Conservation (phyloP, 169 alveolate genomes). For the Theileria annulata region DNA sequence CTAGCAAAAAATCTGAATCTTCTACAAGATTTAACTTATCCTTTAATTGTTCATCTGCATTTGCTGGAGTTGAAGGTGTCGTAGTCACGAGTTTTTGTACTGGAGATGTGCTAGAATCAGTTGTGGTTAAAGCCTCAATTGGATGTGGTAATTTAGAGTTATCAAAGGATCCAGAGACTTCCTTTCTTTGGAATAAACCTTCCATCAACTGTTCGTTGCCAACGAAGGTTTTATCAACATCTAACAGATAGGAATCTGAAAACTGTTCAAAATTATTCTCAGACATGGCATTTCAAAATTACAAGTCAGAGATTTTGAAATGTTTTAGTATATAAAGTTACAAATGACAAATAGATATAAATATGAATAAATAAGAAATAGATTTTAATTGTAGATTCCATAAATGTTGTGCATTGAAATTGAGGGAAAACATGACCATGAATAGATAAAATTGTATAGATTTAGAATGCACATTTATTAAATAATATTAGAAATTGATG, state of each 20-base stretch:
- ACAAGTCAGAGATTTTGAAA: neutral
- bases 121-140: slow-evolving; percentile 21
- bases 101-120: slow-evolving; percentile 21
- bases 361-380: neutral
- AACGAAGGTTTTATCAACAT: neutral
- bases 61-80: neutral
- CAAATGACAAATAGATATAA: too few relatives aligned
- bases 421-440: neutral
- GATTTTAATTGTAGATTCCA: neutral
- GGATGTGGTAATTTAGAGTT: neutral
- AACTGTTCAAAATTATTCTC: neutral
- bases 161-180: neutral
- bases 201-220: neutral
- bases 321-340: neutral
- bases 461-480: neutral
- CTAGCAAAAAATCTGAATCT: neutral
- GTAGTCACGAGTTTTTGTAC: neutral
- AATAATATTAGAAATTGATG: neutral
- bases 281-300: slow-evolving; percentile 1
- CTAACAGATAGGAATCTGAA: neutral
- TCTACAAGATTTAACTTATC: neutral
- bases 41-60: neutral
- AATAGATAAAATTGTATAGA: too few relatives aligned
- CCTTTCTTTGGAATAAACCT: neutral
- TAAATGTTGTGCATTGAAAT: neutral